Percentiles rank a stretch among this genome's conserved stretches.
Evolutionary conservation across 176 grass and related monocot species (phyloP).

Genomic region (Oropetium thomaeum): DNA sequence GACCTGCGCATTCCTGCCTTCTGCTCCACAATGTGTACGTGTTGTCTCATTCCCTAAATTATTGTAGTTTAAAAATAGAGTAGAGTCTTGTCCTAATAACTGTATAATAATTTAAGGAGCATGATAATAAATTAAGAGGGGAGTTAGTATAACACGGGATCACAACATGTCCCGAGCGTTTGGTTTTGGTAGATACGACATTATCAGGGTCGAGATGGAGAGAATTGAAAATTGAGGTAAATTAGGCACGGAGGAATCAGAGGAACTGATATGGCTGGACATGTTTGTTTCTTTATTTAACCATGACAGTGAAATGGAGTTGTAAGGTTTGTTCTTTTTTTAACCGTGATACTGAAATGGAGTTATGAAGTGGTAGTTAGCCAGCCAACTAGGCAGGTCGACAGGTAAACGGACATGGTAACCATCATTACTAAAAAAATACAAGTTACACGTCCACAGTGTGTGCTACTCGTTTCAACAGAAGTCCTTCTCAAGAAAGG

Average conservation of each 20-base stretch:
- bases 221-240: background rate
- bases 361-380: slow-evolving; percentile 15
- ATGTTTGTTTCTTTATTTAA: slow-evolving; percentile 1
- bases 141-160: background rate
- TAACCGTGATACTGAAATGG: background rate
- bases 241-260: slow-evolving; percentile 16
- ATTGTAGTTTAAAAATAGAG: too few species aligned
- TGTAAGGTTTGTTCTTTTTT: background rate
- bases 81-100: too few species aligned
- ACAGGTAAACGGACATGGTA: background rate
- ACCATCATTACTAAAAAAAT: background rate
- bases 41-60: too few species aligned
- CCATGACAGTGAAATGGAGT: background rate
- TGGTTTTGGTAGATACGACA: background rate
- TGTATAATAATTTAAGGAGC: too few species aligned
- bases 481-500: too few species aligned
- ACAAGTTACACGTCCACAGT: background rate
- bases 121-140: too few species aligned
- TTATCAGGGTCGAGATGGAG: too few species aligned
- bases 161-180: slow-evolving; percentile 1
- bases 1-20: background rate
- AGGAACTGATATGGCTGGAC: background rate
- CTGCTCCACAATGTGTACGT: too few species aligned
- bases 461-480: too few species aligned
- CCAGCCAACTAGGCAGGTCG: slow-evolving; percentile 1